A percentile compares a stretch with the other conserved stretches of the same genome.
Evolutionary conservation across 2,329 filamentous ascomycete genomes (phyloP).

Genomic region (Didymella arachidicola): DNA sequence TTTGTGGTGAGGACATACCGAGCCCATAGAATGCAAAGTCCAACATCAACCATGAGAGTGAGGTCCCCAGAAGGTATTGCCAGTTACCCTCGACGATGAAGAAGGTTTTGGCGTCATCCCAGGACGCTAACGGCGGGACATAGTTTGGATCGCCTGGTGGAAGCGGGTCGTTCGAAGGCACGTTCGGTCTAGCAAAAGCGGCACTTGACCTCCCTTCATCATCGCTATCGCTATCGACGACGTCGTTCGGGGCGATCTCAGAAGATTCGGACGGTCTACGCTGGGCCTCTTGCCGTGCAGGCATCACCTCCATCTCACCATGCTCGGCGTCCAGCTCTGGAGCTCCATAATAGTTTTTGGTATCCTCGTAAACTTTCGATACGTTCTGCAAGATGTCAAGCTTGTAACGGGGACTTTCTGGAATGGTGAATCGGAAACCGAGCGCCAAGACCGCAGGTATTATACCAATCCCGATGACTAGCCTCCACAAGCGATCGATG

Average conservation of each 20-base stretch:
- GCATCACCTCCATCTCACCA: slow-evolving; percentile 42
- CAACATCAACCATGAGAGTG: slow-evolving; percentile 46
- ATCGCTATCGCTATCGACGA: slow-evolving; percentile 38
- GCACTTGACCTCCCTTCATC: slow-evolving; percentile 29
- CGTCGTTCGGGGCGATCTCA: slow-evolving; percentile 40
- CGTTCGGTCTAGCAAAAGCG: slow-evolving; percentile 12
- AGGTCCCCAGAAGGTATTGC: slow-evolving; percentile 49
- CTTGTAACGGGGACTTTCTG: slow-evolving; percentile 52
- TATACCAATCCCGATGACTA: slow-evolving; percentile 52
- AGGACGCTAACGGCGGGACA: slow-evolving; percentile 50
- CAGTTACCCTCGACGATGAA: slow-evolving; percentile 49
- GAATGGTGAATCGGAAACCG: slow-evolving; percentile 52
- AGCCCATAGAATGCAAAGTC: slow-evolving; percentile 51
- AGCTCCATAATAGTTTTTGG: slow-evolving; percentile 42
- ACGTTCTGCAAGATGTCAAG: slow-evolving; percentile 51
- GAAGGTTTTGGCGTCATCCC: slow-evolving; percentile 43
- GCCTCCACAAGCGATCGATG: slow-evolving; percentile 52
- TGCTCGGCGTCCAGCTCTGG: slow-evolving; percentile 36
- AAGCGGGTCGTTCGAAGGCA: slow-evolving; percentile 16
- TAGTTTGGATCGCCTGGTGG: slow-evolving; percentile 56
- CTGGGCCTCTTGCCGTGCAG: slow-evolving; percentile 15
- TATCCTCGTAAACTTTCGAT: slow-evolving; percentile 44
- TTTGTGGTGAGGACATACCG: slow-evolving; percentile 47
- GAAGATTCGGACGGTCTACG: slow-evolving; percentile 33
- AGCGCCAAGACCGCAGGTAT: slow-evolving; percentile 41